Conservation (phyloP, 306 rosid species). For the Senna tora region DNA sequence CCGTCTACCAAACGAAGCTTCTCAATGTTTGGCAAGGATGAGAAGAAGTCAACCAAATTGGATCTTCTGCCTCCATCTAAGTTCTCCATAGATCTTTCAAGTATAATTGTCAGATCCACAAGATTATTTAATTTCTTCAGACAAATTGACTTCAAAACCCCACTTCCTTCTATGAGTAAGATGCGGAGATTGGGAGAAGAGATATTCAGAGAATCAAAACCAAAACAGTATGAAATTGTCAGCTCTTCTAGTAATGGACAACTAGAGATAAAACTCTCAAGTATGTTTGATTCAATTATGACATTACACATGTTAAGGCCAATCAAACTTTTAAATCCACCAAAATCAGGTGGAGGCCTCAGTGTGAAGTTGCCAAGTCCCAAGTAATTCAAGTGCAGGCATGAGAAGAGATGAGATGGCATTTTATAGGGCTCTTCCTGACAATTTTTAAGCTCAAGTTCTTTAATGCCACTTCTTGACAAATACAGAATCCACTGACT, state of each 20-base stretch:
- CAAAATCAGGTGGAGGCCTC: neutral
- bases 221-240: neutral
- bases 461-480: neutral
- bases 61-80: neutral
- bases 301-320: neutral
- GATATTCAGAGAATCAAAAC: constrained; percentile 20
- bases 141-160: constrained; percentile 7
- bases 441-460: neutral
- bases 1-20: neutral
- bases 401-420: constrained; percentile 26
- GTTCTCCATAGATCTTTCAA: neutral
- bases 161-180: neutral
- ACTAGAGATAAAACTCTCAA: constrained; percentile 24
- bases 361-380: neutral
- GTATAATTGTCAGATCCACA: neutral
- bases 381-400: neutral
- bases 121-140: constrained; percentile 12
- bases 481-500: constrained; percentile 22
- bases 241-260: neutral
- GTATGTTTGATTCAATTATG: neutral
- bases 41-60: constrained; percentile 19
- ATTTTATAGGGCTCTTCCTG: neutral
- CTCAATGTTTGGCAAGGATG: neutral
- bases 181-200: neutral
- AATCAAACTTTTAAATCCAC: constrained; percentile 18